Base-by-base conservation (phyloP, 495 filamentous ascomycete genomes). In the Staphylotrichum tortipilum region DNA sequence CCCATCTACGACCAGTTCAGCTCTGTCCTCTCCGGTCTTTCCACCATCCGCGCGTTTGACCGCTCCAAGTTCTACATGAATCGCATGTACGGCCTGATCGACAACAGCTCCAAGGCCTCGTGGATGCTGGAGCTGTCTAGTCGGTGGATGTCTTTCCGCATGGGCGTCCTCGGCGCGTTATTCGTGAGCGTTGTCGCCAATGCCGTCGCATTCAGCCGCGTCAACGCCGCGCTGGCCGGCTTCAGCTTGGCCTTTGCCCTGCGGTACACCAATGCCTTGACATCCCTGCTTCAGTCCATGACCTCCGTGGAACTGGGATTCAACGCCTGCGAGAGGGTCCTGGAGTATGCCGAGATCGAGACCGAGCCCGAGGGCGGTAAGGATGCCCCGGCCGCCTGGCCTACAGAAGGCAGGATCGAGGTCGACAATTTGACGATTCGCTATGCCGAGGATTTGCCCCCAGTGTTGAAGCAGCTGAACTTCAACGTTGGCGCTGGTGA, bases 1-100 rank as follows among this genome's bases (percentile, higher is more conserved):
- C 83, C 82, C 2, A 74, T 87, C 14, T 82, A 82, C 49, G 80
- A 82, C 30, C 75, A 76, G 10, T 80, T 86, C 50, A 73, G 72
- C 4, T 72, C 77, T 1, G 72, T 76, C 7, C 69, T 85, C 2
- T 69, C 71, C 11, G 84, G 84, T 3, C 64, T 86, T 4, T 65
- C 71, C 11, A 86, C 83, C 1, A 82, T 88, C 28, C 77, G 84
- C 1, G 80, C 82, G 0, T 87, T 79, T 53, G 71, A 58, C 17
- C 77, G 75, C 44, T 63, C 65, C 0, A 58, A 75, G 18, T 68
- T 65, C 14, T 86, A 79, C 49, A 69, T 78, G 19, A 57, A 73
- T 3, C 61, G 70, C 8, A 81, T 85, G 68, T 77, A 74, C 47
- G 45, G 52, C 12, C 68, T 74, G 24, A 75, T 86, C 50, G 80